Base-by-base conservation (phyloP, 2,329 filamentous ascomycete genomes). In the Arthrobotrys iridis region DNA sequence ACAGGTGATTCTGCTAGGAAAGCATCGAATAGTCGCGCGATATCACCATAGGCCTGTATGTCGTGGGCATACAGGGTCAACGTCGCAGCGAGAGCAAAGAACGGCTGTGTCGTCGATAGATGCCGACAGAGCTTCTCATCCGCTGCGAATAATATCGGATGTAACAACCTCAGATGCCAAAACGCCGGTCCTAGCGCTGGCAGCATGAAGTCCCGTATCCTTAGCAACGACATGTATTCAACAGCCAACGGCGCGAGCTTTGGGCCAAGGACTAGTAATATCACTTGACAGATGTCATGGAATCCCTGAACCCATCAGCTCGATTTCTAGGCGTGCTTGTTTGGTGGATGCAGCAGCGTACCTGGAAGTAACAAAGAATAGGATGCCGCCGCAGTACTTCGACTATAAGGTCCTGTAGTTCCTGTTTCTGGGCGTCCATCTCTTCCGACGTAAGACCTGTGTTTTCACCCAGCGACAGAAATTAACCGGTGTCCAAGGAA, bases 181-280 rank as follows among this genome's bases (percentile, higher is more conserved):
- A 96, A 85, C 20, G 93, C 92, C 2, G 93, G 92, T 11, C 88
- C 85, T 46, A 99, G 88, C 41, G 89, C 92, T 6, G 94, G 93
- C 8, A 99, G 88, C 95, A 99, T 97, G 82, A 97, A 99, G 83
- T 99, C 95, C 77, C 95, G 89, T 81, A 99, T 97, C 62, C 93
- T 91, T 46, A 98, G 87, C 30, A 93, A 86, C 2, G 93, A 97
- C 71, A 99, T 88, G n/a, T 91, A 90, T 33, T 91, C 87, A 30
- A 96, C 88, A 13, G 90, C 88, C 4, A 85, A 82, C 15, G 86
- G 85, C 13, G 91, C 89, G 63, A 85, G 81, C 20, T 85, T 80
- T 7, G 88, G 83, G 0, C 90, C 90, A 2, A 99, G 86, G 8
- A 97, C 93, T 11, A 99, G 87, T 41, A 98, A 87, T 73, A 99